Percentiles rank a stretch among this genome's conserved stretches.
These are phyloP conservation scores for Xylariaceae sp. DNA, from an alignment of 2,329 filamentous ascomycete genomes.

Conservation along the genomic window DNA sequence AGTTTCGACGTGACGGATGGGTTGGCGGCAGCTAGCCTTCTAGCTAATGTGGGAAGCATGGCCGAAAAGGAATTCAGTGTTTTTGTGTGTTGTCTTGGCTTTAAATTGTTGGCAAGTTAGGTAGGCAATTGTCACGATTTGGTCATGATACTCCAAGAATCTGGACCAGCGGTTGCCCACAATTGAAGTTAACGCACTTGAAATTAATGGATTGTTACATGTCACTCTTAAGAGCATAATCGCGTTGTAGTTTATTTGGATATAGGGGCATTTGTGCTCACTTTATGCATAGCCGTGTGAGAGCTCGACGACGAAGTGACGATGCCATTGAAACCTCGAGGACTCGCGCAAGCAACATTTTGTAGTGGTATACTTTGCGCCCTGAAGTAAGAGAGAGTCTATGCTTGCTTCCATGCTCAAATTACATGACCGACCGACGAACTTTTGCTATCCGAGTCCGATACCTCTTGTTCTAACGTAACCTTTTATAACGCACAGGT, in stretches of 20 bases:
- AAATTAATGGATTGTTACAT: neutral
- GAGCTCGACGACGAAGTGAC: neutral
- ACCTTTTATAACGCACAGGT: neutral
- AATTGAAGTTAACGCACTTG: too few species aligned
- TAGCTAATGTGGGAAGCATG: conserved; percentile 44
- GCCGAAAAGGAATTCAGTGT: neutral
- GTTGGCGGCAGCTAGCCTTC: conserved; percentile 34
- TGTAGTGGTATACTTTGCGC: neutral
- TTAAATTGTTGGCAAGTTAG: neutral
- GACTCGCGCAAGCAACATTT: neutral
- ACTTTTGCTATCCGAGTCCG: neutral
- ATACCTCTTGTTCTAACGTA: neutral
- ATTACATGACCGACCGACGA: neutral
- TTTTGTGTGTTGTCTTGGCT: neutral
- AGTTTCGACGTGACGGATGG: conserved; percentile 24
- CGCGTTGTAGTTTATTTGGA: neutral
- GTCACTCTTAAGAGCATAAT: conserved; percentile 4
- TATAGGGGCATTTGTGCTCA: neutral
- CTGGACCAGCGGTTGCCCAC: too few species aligned
- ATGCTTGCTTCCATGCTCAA: conserved; percentile 1
- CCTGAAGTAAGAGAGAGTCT: neutral
- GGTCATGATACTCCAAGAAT: neutral
- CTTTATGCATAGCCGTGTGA: neutral
- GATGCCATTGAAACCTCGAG: neutral
- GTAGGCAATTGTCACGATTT: neutral